Percentiles rank a stretch among this genome's conserved stretches.
Evolutionary conservation across 306 rosid species (phyloP).

Genomic region (Trifolium pratense): DNA sequence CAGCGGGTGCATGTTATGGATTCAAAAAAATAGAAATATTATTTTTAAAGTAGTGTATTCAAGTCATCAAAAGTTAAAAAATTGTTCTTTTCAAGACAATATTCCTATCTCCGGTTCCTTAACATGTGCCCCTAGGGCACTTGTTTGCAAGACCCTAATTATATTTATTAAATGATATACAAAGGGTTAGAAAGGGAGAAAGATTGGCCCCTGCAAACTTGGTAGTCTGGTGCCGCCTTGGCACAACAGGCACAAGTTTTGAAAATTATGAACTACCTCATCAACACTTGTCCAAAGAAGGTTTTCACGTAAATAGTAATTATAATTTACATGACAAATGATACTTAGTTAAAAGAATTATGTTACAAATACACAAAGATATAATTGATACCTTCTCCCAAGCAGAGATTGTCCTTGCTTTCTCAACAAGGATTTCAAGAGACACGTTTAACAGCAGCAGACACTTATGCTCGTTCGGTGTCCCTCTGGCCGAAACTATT

Average conservation of each 20-base stretch:
- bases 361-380: conserved; percentile 14
- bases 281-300: conserved; percentile 1
- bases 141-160: too few species aligned
- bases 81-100: too few species aligned
- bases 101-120: too few species aligned
- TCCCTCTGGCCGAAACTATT: conserved; percentile 61
- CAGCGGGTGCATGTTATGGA: too few species aligned
- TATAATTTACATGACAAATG: conserved; percentile 3
- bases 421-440: conserved; percentile 71
- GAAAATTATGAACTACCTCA: conserved; percentile 17
- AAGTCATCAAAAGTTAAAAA: too few species aligned
- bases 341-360: conserved; percentile 10
- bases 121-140: too few species aligned
- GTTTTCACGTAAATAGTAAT: not conserved
- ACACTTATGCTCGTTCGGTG: conserved; percentile 64
- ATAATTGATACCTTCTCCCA: conserved; percentile 72
- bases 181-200: not conserved
- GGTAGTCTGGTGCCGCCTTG: not conserved
- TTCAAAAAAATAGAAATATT: too few species aligned
- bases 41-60: too few species aligned
- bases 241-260: not conserved
- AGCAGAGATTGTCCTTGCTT: conserved; percentile 59
- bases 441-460: conserved; percentile 56
- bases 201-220: not conserved
- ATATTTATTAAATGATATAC: not conserved